These are phyloP conservation scores for Fusarium vanettenii DNA, from an alignment of 2,329 filamentous ascomycete species.

Conservation along the genomic window DNA sequence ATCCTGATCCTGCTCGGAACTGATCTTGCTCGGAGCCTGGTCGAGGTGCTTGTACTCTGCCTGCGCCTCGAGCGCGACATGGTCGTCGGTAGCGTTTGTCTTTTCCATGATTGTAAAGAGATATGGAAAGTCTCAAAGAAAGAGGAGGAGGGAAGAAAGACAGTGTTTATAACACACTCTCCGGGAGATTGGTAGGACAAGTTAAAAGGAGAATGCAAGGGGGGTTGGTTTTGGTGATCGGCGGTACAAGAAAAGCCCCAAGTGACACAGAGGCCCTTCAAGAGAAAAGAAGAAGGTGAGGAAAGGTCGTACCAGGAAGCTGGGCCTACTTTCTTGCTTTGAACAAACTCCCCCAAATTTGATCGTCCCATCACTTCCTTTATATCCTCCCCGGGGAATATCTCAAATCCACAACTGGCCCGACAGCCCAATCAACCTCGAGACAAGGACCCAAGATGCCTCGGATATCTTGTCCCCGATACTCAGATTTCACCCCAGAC, in stretches of 20 bases:
- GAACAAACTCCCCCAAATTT: not conserved
- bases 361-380: constrained; percentile 11
- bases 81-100: constrained; percentile 20
- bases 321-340: not conserved
- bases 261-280: not conserved
- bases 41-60: constrained; percentile 43
- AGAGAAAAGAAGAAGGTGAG: not conserved
- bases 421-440: constrained; percentile 34
- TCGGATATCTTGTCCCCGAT: constrained; percentile 29
- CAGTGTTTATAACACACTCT: not conserved
- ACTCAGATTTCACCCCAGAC: not conserved
- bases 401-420: not conserved
- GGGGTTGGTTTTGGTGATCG: constrained; percentile 8
- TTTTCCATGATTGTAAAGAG: constrained; percentile 39
- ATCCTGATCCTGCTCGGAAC: constrained; percentile 45
- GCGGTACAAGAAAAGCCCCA: not conserved
- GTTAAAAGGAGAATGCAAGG: constrained; percentile 1
- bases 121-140: not conserved
- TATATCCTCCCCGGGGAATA: not conserved
- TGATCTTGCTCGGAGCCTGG: constrained; percentile 34
- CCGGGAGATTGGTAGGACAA: not conserved
- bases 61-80: constrained; percentile 39
- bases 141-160: not conserved
- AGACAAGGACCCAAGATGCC: constrained; percentile 26
- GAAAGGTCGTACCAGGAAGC: not conserved